Percentiles rank a stretch among this genome's conserved stretches.
These are phyloP conservation scores for Clavulina sp. DNA, from an alignment of 768 basidiomycete genomes.

Conservation along the genomic window DNA sequence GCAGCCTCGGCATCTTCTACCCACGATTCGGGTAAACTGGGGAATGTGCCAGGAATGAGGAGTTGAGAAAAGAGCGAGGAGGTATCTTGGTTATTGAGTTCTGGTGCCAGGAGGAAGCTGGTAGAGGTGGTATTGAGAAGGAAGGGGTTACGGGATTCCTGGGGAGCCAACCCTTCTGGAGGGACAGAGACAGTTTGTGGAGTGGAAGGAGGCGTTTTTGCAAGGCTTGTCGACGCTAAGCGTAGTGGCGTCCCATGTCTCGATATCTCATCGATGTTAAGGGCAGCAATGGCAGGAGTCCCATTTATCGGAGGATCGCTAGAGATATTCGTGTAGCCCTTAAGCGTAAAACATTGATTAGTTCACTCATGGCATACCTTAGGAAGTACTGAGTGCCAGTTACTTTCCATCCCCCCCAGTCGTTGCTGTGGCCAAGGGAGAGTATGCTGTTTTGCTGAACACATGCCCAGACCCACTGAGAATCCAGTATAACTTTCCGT, in stretches of 20 bases:
- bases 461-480: conserved; percentile 64
- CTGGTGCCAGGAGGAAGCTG: no score
- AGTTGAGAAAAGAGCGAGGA: no score
- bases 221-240: no score
- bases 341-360: neutral
- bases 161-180: no score
- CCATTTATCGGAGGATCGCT: conserved; percentile 3
- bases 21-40: neutral
- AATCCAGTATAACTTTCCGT: conserved; percentile 56
- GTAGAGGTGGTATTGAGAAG: no score
- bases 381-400: conserved; percentile 54
- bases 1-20: no score
- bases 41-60: neutral
- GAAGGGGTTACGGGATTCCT: no score
- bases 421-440: conserved; percentile 38
- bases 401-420: conserved; percentile 72
- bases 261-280: no score
- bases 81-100: no score
- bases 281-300: neutral
- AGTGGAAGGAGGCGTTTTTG: no score
- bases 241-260: no score
- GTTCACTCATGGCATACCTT: neutral
- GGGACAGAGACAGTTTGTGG: no score
- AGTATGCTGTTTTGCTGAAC: conserved; percentile 49
- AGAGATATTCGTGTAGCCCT: neutral